These are phyloP conservation scores for Penicillium roqueforti DNA, from an alignment of 495 filamentous ascomycete species.

Conservation along the genomic window DNA sequence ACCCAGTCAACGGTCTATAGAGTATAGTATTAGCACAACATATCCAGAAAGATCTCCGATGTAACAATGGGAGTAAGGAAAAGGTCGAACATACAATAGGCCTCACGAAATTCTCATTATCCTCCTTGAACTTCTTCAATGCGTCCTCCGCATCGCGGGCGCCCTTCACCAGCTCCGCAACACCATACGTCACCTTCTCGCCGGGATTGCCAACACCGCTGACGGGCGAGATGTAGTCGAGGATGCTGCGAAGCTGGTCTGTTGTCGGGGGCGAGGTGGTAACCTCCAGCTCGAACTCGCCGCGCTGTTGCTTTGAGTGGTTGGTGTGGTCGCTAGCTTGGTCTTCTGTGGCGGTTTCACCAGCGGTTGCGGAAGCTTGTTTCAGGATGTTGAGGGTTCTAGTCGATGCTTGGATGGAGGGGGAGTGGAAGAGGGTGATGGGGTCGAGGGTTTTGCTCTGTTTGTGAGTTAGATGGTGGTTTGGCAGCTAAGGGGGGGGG, in stretches of 20 bases:
- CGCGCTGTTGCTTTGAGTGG: slow-evolving; percentile 52
- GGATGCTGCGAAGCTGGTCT: slow-evolving; percentile 80
- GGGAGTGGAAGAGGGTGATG: slow-evolving; percentile 92
- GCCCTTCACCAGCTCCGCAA: slow-evolving; percentile 60
- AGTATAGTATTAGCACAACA: slow-evolving; percentile 13
- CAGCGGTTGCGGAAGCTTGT: slow-evolving; percentile 60
- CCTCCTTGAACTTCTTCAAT: slow-evolving; percentile 61
- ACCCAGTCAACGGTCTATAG: slow-evolving; percentile 85
- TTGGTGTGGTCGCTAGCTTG: slow-evolving; percentile 57
- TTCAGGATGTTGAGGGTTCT: slow-evolving; percentile 70
- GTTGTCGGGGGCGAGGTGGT: slow-evolving; percentile 73
- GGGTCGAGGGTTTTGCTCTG: slow-evolving; percentile 83
- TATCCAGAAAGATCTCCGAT: neutral
- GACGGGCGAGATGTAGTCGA: slow-evolving; percentile 72
- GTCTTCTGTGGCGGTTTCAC: slow-evolving; percentile 57
- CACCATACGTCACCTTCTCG: slow-evolving; percentile 26
- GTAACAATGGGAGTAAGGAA: slow-evolving; percentile 7
- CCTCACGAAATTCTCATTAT: slow-evolving; percentile 57
- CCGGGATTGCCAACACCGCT: slow-evolving; percentile 30
- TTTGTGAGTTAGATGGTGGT: slow-evolving; percentile 4
- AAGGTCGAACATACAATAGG: slow-evolving; percentile 58
- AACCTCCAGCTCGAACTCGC: slow-evolving; percentile 81
- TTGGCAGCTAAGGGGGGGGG: neutral
- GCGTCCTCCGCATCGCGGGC: slow-evolving; percentile 71
- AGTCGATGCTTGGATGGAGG: slow-evolving; percentile 58